phyloP scores from a whole-genome alignment of 2,329 filamentous ascomycete species.

The Epichloe uncinata region DNA sequence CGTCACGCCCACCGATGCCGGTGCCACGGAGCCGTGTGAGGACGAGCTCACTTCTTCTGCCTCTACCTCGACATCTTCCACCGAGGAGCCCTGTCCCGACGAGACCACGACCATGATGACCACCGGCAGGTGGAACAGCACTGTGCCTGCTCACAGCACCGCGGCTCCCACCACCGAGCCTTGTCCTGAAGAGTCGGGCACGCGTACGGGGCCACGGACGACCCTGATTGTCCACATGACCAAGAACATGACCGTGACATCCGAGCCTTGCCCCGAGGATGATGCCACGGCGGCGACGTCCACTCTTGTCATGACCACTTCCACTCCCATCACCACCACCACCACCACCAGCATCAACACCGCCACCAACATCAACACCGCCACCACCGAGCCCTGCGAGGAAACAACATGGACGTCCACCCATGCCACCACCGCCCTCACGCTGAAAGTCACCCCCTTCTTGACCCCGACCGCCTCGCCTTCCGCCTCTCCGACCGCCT shows the following conservation, averaged over 20 bases:
- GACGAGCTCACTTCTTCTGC: not conserved
- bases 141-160: too few relatives aligned
- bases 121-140: not conserved
- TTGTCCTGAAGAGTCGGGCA: not conserved
- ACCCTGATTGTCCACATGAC: not conserved
- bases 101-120: not conserved
- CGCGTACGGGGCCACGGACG: not conserved
- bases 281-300: not conserved
- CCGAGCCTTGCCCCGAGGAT: slow-evolving; percentile 4
- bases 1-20: slow-evolving; percentile 17
- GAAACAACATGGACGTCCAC: not conserved
- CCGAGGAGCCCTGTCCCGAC: not conserved
- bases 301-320: not conserved
- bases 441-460: not conserved
- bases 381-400: slow-evolving; percentile 3
- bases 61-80: not conserved
- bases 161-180: not conserved
- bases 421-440: not conserved
- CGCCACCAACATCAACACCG: not conserved
- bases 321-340: not conserved
- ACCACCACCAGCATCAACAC: too few relatives aligned
- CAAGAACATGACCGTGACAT: not conserved
- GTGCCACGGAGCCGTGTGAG: not conserved
- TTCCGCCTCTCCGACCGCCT: too few relatives aligned
- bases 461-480: not conserved